phyloP scores from a whole-genome alignment of 2,329 filamentous ascomycete species.

The Ascochyta viciae-villosae region DNA sequence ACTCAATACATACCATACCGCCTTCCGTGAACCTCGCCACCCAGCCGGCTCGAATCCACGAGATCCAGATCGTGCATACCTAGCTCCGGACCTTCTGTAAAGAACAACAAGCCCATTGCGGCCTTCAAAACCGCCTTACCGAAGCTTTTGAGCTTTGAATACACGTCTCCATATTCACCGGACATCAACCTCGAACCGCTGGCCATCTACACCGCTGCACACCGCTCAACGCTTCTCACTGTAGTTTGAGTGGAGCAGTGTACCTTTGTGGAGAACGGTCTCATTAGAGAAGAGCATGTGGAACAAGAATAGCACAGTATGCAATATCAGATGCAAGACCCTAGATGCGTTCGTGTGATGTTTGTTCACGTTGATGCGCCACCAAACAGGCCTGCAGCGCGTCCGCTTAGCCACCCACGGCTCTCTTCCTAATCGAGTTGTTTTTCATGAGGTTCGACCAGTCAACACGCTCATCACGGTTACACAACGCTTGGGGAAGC shows the following conservation, averaged over 20 bases:
- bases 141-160: background rate
- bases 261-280: background rate
- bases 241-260: background rate
- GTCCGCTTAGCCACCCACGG: conserved; percentile 7
- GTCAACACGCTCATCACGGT: conserved; percentile 13
- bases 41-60: conserved; percentile 2
- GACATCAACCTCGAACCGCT: conserved; percentile 10
- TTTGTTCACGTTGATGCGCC: conserved; percentile 5
- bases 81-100: conserved; percentile 1
- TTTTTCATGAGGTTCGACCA: background rate
- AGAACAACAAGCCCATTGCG: background rate
- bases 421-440: background rate
- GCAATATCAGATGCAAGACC: background rate
- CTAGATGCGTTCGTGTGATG: conserved; percentile 11
- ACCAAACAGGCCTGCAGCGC: conserved; percentile 6
- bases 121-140: conserved; percentile 8
- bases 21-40: conserved; percentile 19
- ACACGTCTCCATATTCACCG: conserved; percentile 9
- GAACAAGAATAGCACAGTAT: conserved; percentile 4
- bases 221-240: conserved; percentile 11
- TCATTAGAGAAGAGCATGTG: background rate
- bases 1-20: conserved; percentile 11
- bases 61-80: conserved; percentile 1
- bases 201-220: conserved; percentile 17
- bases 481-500: conserved; percentile 22